Evolutionary conservation across 2,329 filamentous ascomycete genomes (phyloP), one percentile per base, ranked within the genome.

Genomic region (Hypoxylon sp.): DNA sequence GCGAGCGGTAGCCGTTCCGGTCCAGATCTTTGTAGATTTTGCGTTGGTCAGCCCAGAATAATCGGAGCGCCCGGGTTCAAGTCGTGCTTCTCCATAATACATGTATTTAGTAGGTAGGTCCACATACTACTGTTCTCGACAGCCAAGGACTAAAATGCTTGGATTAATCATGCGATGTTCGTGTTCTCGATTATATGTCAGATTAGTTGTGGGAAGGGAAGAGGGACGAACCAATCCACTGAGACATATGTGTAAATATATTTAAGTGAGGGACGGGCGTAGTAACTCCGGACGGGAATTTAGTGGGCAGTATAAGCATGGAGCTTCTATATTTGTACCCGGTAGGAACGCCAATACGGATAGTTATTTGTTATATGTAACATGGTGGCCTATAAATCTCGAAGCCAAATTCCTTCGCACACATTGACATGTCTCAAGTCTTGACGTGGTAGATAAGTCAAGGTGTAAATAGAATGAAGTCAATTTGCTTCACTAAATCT

Each of bases 381-480:
- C 42, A 25, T 13, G 11, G 25, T 20, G 10, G 25, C 10, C 20
- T 8, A 2, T 42, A 22, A n/a, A 40, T 31, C 11, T 57, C 40
- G 7, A 17, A 22, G 11, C 30, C 6, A 8, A 35, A 46, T 33
- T 46, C 17, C 40, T 46, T 20, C 6, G 31, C 3, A 55, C 31
- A 33, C 33, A 42, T 40, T 42, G 33, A 13, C 30, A 54, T 60
- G 11, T 42, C 1, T 57, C 35, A 14, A 59, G 50, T 40, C 25
- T 49, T 62, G 35, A 55, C 48, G 59, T 54, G 54, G 22, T 27
- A 30, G 30, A 50, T 11, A 59, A 27, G 17, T 60, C 44, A 46
- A 30, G 35, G 22, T 53, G 10, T 53, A 37, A 57, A 44, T 58
- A 53, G 66, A 64, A 68, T 64, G 66, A 61, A 56, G 50, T 66